Evolutionary conservation across 1,284 basidiomycete genomes (phyloP).

Genomic region (Spongispora temasekensis): DNA sequence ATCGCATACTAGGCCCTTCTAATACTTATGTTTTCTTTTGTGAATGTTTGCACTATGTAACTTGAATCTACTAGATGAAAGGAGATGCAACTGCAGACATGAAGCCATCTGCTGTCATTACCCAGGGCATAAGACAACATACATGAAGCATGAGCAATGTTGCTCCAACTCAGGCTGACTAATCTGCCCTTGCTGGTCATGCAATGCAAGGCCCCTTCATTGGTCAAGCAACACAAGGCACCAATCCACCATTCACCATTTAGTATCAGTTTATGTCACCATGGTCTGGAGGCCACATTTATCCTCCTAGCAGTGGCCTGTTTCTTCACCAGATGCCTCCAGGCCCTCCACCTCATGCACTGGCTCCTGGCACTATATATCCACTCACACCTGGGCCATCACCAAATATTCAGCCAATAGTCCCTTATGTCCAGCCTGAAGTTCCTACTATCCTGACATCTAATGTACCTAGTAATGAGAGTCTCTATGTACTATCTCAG

Average conservation of each 20-base stretch:
- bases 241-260: neutral
- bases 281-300: neutral
- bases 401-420: neutral
- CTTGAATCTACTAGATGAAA: neutral
- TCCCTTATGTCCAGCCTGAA: too few species aligned
- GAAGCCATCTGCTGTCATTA: neutral
- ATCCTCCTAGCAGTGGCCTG: too few species aligned
- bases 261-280: neutral
- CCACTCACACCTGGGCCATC: too few species aligned
- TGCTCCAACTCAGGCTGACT: neutral
- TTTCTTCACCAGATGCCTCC: neutral
- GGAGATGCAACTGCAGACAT: neutral
- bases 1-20: neutral
- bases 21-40: neutral
- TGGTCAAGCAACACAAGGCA: neutral
- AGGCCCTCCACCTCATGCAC: neutral
- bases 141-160: neutral
- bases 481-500: too few species aligned
- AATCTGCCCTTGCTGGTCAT: neutral
- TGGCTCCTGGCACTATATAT: neutral
- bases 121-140: neutral
- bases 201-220: neutral
- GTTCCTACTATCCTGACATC: too few species aligned
- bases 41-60: neutral
- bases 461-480: too few species aligned